Percentiles rank a stretch among this genome's conserved stretches.
Evolutionary conservation across 2,329 filamentous ascomycete species (phyloP).

Genomic region (Bertia moriformis): DNA sequence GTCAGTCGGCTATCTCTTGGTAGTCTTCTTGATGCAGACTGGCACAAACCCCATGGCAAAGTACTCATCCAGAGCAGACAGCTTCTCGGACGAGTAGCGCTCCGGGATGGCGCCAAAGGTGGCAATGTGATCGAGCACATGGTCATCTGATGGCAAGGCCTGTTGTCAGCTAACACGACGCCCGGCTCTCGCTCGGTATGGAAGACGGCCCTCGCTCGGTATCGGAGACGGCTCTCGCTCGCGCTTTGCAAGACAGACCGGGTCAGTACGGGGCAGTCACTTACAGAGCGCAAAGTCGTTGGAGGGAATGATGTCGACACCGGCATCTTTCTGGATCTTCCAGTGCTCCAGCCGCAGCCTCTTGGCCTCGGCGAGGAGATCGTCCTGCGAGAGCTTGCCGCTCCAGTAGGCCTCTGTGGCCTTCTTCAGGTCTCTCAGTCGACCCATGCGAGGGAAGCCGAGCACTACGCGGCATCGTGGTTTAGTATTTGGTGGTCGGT

Average conservation of each 20-base stretch:
- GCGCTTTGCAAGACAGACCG: too few relatives aligned
- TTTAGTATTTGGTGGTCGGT: too few relatives aligned
- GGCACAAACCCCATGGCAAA: constrained; percentile 99
- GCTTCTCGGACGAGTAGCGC: constrained; percentile 80
- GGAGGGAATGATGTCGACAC: constrained; percentile 93
- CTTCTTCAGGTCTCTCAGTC: constrained; percentile 98
- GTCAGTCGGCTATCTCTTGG: constrained; percentile 65
- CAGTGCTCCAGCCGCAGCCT: constrained; percentile 91
- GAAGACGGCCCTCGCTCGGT: too few relatives aligned
- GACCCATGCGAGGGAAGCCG: constrained; percentile 98
- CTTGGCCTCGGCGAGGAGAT: constrained; percentile 90
- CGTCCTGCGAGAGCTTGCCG: constrained; percentile 82
- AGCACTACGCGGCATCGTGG: too few relatives aligned
- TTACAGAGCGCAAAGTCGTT: constrained; percentile 99
- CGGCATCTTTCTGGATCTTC: constrained; percentile 98
- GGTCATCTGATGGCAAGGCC: too few relatives aligned
- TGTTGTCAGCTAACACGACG: too few relatives aligned
- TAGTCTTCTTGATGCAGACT: constrained; percentile 89
- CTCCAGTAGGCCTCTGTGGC: constrained; percentile 96
- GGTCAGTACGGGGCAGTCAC: too few relatives aligned
- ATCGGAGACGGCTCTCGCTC: too few relatives aligned
- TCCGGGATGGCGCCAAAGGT: constrained; percentile 87
- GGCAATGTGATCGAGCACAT: constrained; percentile 94
- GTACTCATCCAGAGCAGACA: constrained; percentile 86
- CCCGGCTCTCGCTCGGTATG: too few relatives aligned